Conservation (phyloP, 139 green algal genomes). For the Coelastrella sp. region DNA sequence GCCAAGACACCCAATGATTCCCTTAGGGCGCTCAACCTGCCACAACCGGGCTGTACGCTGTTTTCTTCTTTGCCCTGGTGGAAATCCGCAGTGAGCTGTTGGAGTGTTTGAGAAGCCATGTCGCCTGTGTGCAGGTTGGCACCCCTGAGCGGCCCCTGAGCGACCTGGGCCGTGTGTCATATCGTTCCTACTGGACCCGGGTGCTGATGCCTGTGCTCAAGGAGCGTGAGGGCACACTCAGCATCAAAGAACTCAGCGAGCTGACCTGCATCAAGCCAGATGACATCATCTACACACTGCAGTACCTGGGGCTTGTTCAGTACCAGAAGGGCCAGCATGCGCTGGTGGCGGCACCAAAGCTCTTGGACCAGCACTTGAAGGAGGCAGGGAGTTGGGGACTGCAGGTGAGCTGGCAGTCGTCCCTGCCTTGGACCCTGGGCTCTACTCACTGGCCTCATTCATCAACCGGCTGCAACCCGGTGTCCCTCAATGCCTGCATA, state of each 20-base stretch:
- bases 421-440: not conserved
- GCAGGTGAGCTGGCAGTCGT: constrained; percentile 53
- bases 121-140: constrained; percentile 74
- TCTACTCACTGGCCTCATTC: too few species aligned
- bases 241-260: constrained; percentile 95
- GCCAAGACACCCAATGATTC: too few species aligned
- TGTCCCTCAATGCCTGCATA: too few species aligned
- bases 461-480: too few species aligned
- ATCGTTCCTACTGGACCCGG: constrained; percentile 97
- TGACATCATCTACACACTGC: constrained; percentile 97
- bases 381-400: constrained; percentile 74
- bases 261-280: constrained; percentile 96
- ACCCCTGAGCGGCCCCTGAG: constrained; percentile 97
- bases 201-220: constrained; percentile 91
- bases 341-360: constrained; percentile 67
- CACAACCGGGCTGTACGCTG: too few species aligned
- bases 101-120: too few species aligned
- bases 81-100: too few species aligned
- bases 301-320: constrained; percentile 76
- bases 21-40: too few species aligned
- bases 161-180: constrained; percentile 95
- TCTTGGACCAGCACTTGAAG: constrained; percentile 82
- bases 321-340: constrained; percentile 87
- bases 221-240: constrained; percentile 75
- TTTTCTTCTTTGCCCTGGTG: too few species aligned